Evolutionary conservation across 2,329 filamentous ascomycete species (phyloP).

Genomic region (Aurifilum marmelostoma): DNA sequence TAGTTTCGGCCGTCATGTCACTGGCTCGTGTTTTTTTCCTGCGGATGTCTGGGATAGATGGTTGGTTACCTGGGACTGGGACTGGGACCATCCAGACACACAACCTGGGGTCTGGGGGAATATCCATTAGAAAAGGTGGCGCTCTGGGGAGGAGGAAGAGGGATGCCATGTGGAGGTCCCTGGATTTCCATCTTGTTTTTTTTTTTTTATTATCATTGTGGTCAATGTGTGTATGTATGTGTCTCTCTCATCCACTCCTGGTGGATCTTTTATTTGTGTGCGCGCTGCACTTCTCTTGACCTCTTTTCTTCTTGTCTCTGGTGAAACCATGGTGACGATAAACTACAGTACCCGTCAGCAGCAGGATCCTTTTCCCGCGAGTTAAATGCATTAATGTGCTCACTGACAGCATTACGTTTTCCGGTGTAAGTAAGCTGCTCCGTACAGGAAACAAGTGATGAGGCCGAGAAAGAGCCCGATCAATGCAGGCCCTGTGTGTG

Average conservation of each 20-base stretch:
- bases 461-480: neutral
- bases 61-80: too few relatives aligned
- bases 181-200: neutral
- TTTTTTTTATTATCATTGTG: neutral
- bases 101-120: slow-evolving; percentile 6
- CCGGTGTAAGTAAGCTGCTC: neutral
- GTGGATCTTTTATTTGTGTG: neutral
- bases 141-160: neutral
- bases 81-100: neutral
- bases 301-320: slow-evolving; percentile 1
- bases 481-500: neutral
- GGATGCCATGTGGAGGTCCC: neutral
- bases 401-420: neutral
- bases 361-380: too few relatives aligned
- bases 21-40: neutral
- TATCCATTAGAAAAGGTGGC: neutral
- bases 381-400: neutral
- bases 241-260: neutral
- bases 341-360: too few relatives aligned
- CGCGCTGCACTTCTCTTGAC: neutral
- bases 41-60: neutral
- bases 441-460: neutral
- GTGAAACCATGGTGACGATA: neutral
- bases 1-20: neutral
- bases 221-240: too few relatives aligned